These are phyloP conservation scores for Candida maris DNA, from an alignment of 805 yeast genomes.

Conservation along the genomic window DNA sequence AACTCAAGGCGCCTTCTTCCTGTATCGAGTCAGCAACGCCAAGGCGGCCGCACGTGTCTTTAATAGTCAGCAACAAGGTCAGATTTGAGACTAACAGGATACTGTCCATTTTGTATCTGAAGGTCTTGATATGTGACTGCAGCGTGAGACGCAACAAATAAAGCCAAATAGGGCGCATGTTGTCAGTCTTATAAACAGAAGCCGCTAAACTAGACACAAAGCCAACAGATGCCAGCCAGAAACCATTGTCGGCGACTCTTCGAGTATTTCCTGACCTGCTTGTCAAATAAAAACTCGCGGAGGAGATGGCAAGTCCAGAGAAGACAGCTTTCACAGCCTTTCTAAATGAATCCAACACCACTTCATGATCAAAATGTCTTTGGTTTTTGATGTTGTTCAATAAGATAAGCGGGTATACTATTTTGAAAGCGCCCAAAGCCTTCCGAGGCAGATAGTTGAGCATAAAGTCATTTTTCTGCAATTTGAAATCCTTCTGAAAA, in stretches of 20 bases:
- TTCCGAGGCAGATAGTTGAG: constrained; percentile 9
- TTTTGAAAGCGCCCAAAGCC: constrained; percentile 10
- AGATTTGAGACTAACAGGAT: constrained; percentile 11
- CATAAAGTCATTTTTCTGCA: background rate
- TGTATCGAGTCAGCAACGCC: constrained; percentile 3
- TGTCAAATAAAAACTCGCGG: constrained; percentile 4
- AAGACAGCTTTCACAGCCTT: constrained; percentile 11
- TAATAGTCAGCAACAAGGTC: constrained; percentile 13
- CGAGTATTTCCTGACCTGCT: background rate
- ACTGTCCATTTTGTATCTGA: constrained; percentile 14
- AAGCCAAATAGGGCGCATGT: constrained; percentile 19
- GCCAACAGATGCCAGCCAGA: constrained; percentile 13
- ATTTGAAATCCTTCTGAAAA: constrained; percentile 1
- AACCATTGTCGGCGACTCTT: background rate
- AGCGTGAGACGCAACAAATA: constrained; percentile 19
- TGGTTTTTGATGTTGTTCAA: constrained; percentile 6
- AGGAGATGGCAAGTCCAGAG: constrained; percentile 10
- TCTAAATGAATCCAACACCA: constrained; percentile 5
- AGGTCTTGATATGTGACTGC: constrained; percentile 11
- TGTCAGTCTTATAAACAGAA: constrained; percentile 9
- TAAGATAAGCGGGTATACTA: constrained; percentile 12
- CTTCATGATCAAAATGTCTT: constrained; percentile 6
- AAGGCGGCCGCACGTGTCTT: constrained; percentile 7
- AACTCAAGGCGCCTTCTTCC: constrained; percentile 5
- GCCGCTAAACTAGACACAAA: constrained; percentile 14